phyloP scores from a whole-genome alignment of 2,329 filamentous ascomycete genomes.

The Lithohypha guttulata region DNA sequence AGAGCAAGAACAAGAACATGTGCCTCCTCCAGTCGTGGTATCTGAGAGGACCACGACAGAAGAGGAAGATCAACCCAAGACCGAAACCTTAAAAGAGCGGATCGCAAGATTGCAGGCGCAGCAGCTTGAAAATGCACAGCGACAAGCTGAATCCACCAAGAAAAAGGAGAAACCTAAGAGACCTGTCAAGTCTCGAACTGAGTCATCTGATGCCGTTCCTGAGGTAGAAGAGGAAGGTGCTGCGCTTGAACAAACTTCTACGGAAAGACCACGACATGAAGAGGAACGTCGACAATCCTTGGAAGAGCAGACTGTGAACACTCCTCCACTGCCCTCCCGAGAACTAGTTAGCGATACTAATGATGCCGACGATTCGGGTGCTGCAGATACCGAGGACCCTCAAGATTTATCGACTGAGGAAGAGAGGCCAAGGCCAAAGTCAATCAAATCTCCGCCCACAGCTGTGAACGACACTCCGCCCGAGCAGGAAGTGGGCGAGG shows the following conservation, averaged over 20 bases:
- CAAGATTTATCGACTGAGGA: slow-evolving; percentile 51
- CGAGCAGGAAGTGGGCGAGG: slow-evolving; percentile 45
- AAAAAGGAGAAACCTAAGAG: slow-evolving; percentile 86
- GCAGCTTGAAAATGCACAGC: slow-evolving; percentile 76
- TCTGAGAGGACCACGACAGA: slow-evolving; percentile 29
- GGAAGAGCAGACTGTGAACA: slow-evolving; percentile 9
- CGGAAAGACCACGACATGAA: slow-evolving; percentile 23
- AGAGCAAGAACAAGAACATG: slow-evolving; percentile 25
- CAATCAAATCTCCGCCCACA: slow-evolving; percentile 11
- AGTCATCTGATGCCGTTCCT: slow-evolving; percentile 28
- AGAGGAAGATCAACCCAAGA: slow-evolving; percentile 75
- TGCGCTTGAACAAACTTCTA: slow-evolving; percentile 19
- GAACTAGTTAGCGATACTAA: slow-evolving; percentile 52
- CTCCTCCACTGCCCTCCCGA: slow-evolving; percentile 30
- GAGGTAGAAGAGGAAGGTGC: slow-evolving; percentile 19
- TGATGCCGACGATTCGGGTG: slow-evolving; percentile 55
- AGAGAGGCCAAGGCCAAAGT: slow-evolving; percentile 58
- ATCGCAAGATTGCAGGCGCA: slow-evolving; percentile 91
- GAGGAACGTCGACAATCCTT: slow-evolving; percentile 19
- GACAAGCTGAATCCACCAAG: slow-evolving; percentile 64
- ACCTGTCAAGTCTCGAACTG: slow-evolving; percentile 54
- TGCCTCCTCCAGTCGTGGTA: slow-evolving; percentile 18
- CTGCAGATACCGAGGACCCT: slow-evolving; percentile 53
- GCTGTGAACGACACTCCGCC: slow-evolving; percentile 22
- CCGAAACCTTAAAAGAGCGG: slow-evolving; percentile 84